A percentile compares a stretch with the other conserved stretches of the same genome.
These are phyloP conservation scores for Thymus mandschuricus DNA, from an alignment of 257 asterid genomes.

Conservation along the genomic window DNA sequence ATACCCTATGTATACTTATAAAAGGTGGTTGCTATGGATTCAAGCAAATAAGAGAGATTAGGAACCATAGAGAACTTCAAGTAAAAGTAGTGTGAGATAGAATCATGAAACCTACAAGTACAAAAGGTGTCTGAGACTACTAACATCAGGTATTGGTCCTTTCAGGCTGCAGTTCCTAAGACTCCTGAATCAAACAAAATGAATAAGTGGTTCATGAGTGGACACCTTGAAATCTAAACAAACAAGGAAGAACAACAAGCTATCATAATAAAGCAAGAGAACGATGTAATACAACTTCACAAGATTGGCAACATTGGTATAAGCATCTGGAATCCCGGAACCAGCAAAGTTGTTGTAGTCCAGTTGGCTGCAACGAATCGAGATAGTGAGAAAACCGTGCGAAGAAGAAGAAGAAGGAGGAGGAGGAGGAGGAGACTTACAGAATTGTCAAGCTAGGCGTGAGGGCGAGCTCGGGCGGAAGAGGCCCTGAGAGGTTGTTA, in stretches of 20 bases:
- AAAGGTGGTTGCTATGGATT: no score
- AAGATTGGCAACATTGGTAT: constrained; percentile 37
- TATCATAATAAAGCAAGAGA: no score
- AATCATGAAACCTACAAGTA: constrained; percentile 45
- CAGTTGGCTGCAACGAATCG: constrained; percentile 44
- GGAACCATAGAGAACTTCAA: background rate
- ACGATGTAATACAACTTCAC: constrained; percentile 30
- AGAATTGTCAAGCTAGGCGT: constrained; percentile 48
- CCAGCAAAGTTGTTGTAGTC: constrained; percentile 59
- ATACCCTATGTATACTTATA: no score
- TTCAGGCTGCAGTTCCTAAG: constrained; percentile 57
- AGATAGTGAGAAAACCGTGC: background rate
- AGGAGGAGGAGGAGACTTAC: constrained; percentile 26
- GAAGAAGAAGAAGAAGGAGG: background rate
- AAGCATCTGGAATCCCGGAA: constrained; percentile 48
- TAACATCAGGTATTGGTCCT: constrained; percentile 57
- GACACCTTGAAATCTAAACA: no score
- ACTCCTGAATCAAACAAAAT: constrained; percentile 46
- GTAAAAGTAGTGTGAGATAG: background rate
- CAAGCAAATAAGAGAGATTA: background rate
- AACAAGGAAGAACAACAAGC: no score
- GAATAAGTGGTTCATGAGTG: background rate
- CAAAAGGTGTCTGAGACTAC: constrained; percentile 41
- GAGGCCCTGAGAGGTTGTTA: constrained; percentile 68
- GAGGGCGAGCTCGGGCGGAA: constrained; percentile 49